Conservation (phyloP, 768 basidiomycete genomes). For the Lactarius sanguifluus region DNA sequence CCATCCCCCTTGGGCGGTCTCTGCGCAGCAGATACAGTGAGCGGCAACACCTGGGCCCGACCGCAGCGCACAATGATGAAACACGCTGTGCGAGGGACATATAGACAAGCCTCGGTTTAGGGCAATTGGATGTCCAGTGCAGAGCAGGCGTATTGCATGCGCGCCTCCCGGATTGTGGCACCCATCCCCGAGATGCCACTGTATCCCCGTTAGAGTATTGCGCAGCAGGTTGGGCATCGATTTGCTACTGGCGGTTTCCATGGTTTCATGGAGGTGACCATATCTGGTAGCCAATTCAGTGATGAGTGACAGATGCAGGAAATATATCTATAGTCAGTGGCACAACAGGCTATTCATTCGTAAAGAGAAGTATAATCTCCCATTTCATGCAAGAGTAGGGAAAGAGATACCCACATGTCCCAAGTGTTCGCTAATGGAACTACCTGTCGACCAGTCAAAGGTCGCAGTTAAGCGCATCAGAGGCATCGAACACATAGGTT, state of each 20-base stretch:
- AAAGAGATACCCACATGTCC: background rate
- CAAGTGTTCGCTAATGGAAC: background rate
- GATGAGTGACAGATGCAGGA: background rate
- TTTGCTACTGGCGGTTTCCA: slow-evolving; percentile 16
- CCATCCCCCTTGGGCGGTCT: background rate
- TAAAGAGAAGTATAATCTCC: background rate
- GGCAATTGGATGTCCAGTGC: background rate
- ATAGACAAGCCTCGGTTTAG: background rate
- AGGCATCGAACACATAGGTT: background rate
- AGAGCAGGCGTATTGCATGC: background rate
- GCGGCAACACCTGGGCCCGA: background rate
- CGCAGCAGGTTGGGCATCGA: background rate
- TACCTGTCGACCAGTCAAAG: background rate
- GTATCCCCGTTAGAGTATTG: background rate
- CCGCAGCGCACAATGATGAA: background rate
- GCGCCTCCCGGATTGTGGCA: background rate
- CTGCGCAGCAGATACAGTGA: background rate
- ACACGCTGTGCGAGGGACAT: background rate
- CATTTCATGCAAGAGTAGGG: background rate
- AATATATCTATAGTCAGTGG: slow-evolving; percentile 2
- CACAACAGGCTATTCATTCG: background rate
- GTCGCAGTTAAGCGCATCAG: background rate
- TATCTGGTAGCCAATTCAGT: slow-evolving; percentile 2
- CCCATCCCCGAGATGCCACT: background rate
- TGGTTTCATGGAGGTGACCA: slow-evolving; percentile 14